These are phyloP conservation scores for Thalia dealbata DNA, from an alignment of 176 grass and related monocot species.

Conservation along the genomic window DNA sequence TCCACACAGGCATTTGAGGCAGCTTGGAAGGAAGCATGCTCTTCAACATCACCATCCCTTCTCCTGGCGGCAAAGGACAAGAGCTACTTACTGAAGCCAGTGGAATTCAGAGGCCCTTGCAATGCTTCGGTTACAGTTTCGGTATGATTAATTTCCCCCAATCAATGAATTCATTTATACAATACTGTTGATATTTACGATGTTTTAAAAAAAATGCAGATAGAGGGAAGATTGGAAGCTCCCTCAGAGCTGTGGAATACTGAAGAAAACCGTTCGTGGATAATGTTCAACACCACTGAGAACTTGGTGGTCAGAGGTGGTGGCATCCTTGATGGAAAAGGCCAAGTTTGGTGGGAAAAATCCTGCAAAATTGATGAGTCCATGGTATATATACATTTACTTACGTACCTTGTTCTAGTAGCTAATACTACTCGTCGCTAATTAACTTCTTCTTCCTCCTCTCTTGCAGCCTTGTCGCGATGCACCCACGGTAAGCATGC, in stretches of 20 bases:
- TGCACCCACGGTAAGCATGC: conserved; percentile 50
- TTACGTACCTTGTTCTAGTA: no score
- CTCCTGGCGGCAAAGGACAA: conserved; percentile 23
- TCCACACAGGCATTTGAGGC: conserved; percentile 40
- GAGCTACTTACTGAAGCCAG: conserved; percentile 47
- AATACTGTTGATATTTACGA: no score
- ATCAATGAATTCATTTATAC: no score
- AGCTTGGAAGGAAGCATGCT: conserved; percentile 53
- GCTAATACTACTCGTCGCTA: no score
- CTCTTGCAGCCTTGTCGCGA: conserved; percentile 35
- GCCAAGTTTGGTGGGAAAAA: conserved; percentile 59
- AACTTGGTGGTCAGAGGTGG: conserved; percentile 39
- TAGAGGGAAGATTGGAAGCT: conserved; percentile 53
- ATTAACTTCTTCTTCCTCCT: no score
- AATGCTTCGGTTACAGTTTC: conserved; percentile 38
- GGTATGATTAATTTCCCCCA: conserved; percentile 31
- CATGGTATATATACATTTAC: conserved; percentile 21
- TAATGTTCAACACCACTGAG: conserved; percentile 35
- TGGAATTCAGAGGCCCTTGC: conserved; percentile 58
- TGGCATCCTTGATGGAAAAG: conserved; percentile 55
- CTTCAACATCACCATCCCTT: conserved; percentile 1
- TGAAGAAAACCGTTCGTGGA: conserved; percentile 26
- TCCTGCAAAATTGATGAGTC: conserved; percentile 55
- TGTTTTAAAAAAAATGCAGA: no score
- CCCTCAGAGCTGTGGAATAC: conserved; percentile 40